A percentile compares a stretch with the other conserved stretches of the same genome.
Conservation (phyloP, 306 rosid genomes). For the Canavalia gladiata region DNA sequence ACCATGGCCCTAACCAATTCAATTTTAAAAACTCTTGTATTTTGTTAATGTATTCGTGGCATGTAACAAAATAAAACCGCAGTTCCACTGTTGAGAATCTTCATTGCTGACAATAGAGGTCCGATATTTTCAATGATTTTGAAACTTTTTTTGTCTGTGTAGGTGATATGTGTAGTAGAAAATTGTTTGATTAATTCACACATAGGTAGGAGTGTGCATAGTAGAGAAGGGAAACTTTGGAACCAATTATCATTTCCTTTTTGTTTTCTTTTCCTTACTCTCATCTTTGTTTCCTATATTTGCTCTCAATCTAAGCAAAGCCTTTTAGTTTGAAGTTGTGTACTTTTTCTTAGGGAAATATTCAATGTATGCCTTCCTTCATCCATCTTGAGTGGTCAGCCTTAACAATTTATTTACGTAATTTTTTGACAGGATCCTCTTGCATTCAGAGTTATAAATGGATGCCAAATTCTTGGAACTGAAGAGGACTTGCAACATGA, state of each 20-base stretch:
- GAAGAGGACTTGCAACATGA: constrained; percentile 60
- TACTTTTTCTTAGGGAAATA: constrained; percentile 32
- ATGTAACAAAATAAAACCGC: constrained; percentile 12
- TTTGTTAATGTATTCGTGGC: background rate
- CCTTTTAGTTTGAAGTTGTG: constrained; percentile 30
- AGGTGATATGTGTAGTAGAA: background rate
- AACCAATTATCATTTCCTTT: constrained; percentile 7
- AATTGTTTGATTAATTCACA: background rate
- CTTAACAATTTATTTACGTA: constrained; percentile 43
- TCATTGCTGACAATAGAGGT: background rate
- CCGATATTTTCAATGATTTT: background rate
- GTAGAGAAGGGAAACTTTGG: constrained; percentile 21
- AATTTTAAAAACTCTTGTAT: background rate
- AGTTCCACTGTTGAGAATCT: constrained; percentile 27
- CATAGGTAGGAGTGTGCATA: constrained; percentile 13
- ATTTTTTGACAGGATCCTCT: constrained; percentile 66
- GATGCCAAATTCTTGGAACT: constrained; percentile 53
- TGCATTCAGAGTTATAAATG: constrained; percentile 54
- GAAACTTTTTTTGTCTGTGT: background rate
- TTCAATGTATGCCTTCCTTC: constrained; percentile 23
- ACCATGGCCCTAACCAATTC: too few species aligned
- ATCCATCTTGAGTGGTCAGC: constrained; percentile 36
- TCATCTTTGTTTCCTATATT: constrained; percentile 37
- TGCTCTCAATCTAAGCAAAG: constrained; percentile 15
- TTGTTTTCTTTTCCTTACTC: constrained; percentile 18